phyloP scores from a whole-genome alignment of 2,329 filamentous ascomycete species.

The Berkeleyomyces rouxiae region DNA sequence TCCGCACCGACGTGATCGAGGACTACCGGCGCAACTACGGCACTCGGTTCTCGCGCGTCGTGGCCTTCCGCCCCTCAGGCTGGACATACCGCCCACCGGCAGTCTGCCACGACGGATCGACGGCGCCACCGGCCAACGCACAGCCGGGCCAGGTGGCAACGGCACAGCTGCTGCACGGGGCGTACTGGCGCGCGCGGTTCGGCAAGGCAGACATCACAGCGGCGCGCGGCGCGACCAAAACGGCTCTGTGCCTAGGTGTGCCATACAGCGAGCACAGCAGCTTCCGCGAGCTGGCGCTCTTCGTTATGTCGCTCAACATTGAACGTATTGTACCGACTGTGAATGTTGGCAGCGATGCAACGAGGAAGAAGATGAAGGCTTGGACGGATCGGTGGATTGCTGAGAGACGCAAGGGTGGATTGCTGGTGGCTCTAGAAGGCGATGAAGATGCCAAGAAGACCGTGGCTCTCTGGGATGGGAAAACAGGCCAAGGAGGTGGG shows the following conservation, averaged over 20 bases:
- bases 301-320: conserved; percentile 72
- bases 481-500: conserved; percentile 23
- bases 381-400: conserved; percentile 48
- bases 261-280: conserved; percentile 94
- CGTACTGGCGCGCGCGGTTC: conserved; percentile 63
- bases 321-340: conserved; percentile 88
- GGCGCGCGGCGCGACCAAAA: conserved; percentile 66
- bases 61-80: conserved; percentile 82
- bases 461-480: conserved; percentile 24
- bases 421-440: conserved; percentile 29
- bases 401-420: conserved; percentile 39
- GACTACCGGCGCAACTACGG: conserved; percentile 74
- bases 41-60: conserved; percentile 67
- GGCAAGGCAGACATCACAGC: conserved; percentile 54
- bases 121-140: conserved; percentile 19
- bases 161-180: conserved; percentile 35
- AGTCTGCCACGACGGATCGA: conserved; percentile 1
- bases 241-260: conserved; percentile 80
- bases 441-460: conserved; percentile 19
- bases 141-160: conserved; percentile 34
- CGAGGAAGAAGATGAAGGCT: conserved; percentile 42
- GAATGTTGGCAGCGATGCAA: conserved; percentile 50
- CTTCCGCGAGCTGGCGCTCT: conserved; percentile 87
- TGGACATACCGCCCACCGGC: conserved; percentile 77
- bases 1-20: conserved; percentile 75